Percentiles rank a stretch among this genome's conserved stretches.
Evolutionary conservation across 768 basidiomycete species (phyloP).

Genomic region (Trametes gibbosa): DNA sequence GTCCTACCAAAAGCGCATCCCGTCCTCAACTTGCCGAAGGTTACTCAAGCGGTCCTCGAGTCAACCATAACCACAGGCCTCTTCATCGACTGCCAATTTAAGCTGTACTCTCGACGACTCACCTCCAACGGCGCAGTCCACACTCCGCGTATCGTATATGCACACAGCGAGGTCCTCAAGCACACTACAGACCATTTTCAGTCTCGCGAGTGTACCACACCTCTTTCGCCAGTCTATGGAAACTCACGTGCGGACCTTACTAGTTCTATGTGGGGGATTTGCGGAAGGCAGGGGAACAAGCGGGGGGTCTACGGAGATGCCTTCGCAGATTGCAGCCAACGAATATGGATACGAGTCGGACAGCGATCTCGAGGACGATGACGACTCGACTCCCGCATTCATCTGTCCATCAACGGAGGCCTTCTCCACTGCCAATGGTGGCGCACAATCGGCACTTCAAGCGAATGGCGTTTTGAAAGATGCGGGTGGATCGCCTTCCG

Average conservation of each 20-base stretch:
- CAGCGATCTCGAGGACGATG: constrained; percentile 3
- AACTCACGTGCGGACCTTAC: not conserved
- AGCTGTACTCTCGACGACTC: not conserved
- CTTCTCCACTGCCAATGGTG: too few species aligned
- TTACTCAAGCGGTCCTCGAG: not conserved
- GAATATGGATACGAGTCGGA: constrained; percentile 4
- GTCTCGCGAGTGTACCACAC: not conserved
- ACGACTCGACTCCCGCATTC: too few species aligned
- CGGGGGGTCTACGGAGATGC: too few species aligned
- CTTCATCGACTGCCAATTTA: not conserved
- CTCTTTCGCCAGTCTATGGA: not conserved
- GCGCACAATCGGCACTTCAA: too few species aligned
- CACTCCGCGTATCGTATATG: not conserved
- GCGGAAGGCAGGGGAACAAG: not conserved
- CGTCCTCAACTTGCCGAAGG: not conserved
- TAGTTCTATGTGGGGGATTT: not conserved
- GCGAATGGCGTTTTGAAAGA: too few species aligned
- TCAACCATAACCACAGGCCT: not conserved
- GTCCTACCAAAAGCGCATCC: too few species aligned
- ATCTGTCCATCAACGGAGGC: too few species aligned
- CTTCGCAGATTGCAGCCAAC: not conserved
- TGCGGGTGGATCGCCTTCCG: too few species aligned
- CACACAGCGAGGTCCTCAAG: not conserved
- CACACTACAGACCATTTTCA: not conserved
- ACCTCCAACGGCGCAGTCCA: not conserved